Evolutionary conservation across 768 basidiomycete species (phyloP), one percentile per base, ranked within the genome.

Genomic region (Candolleomyces aberdarensis): DNA sequence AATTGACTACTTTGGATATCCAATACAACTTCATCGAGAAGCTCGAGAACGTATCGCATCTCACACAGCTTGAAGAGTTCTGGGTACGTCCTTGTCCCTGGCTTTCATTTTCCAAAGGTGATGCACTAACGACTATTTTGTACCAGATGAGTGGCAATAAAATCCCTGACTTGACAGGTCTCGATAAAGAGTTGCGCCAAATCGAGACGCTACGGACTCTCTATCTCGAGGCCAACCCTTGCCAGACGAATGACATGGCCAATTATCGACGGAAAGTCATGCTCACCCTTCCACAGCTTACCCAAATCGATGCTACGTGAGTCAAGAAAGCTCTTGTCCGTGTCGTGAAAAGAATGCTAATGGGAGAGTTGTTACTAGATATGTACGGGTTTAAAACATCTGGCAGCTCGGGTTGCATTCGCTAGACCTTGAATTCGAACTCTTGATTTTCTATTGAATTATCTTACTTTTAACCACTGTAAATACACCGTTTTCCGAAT

Each of bases 221-320:
- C 7, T 99, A 99, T 71, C 84, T 99, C 26, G 97, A 99, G 75
- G 89, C 85, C 5, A 99, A 99, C 69, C 97, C 97, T 3, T 91
- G 94, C 64, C 95, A 99, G 70, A 80, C 73, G 49, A 80, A 78
- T 14, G 92, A 98, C 67, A 88, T 84, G 72, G 77, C 83, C 2
- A 83, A 80, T 20, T 99, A 98, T 71, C 78, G 94, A 66, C 80
- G 96, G 57, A 99, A 97, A 76, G 81, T 98, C 57, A 93, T 91
- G 71, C 75, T 98, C 43, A 87, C 87, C 3, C 77, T 97, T 20
- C 96, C 96, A 0, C 92, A 96, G 67, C 74, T 98, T 59, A 85
- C 85, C 68, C 97, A 99, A 75, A 88, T 99, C 55, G 97, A 99
- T 74, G 97, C 97, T 46, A 98, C 92, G 89, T 98, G 69, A 63